Evolutionary conservation across 23 red algal genomes (phyloP).

Genomic region (Gracilariopsis chorda): DNA sequence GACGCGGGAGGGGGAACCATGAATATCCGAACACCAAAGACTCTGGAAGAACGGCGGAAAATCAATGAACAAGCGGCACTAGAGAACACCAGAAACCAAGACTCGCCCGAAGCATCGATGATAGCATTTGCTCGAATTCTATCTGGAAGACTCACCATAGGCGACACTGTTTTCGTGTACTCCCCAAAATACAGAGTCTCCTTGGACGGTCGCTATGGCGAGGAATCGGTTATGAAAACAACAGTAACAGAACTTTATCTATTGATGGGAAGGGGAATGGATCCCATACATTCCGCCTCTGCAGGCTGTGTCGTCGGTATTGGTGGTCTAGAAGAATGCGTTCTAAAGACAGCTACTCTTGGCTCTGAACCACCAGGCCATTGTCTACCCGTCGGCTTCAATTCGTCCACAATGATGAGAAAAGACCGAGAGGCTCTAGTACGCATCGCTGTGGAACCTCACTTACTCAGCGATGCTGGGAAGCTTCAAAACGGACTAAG

Average conservation of each 20-base stretch:
- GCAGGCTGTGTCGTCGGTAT: slow-evolving; percentile 86
- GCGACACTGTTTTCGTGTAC: slow-evolving; percentile 82
- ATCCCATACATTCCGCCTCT: slow-evolving; percentile 47
- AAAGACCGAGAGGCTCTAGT: slow-evolving; percentile 59
- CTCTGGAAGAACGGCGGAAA: neutral
- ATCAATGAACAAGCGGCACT: neutral
- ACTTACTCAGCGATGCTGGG: slow-evolving; percentile 50
- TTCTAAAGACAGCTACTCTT: slow-evolving; percentile 92
- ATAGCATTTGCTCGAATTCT: slow-evolving; percentile 85
- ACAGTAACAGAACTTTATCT: slow-evolving; percentile 74
- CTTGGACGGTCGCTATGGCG: slow-evolving; percentile 27
- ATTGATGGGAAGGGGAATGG: slow-evolving; percentile 90
- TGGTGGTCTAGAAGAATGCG: slow-evolving; percentile 73
- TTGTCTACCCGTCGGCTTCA: slow-evolving; percentile 46
- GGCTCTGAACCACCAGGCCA: slow-evolving; percentile 78
- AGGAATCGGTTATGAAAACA: slow-evolving; percentile 3
- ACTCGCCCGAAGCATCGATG: neutral
- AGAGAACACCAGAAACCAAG: neutral
- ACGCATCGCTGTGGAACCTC: slow-evolving; percentile 88
- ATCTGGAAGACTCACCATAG: slow-evolving; percentile 61
- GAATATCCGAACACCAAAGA: slow-evolving; percentile 65
- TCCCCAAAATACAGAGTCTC: slow-evolving; percentile 75
- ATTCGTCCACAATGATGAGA: neutral
- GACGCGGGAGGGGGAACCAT: slow-evolving; percentile 17
- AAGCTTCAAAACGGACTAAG: slow-evolving; percentile 78